These are phyloP conservation scores for Salix koriyanagi DNA, from an alignment of 345 rosid genomes.

Conservation along the genomic window DNA sequence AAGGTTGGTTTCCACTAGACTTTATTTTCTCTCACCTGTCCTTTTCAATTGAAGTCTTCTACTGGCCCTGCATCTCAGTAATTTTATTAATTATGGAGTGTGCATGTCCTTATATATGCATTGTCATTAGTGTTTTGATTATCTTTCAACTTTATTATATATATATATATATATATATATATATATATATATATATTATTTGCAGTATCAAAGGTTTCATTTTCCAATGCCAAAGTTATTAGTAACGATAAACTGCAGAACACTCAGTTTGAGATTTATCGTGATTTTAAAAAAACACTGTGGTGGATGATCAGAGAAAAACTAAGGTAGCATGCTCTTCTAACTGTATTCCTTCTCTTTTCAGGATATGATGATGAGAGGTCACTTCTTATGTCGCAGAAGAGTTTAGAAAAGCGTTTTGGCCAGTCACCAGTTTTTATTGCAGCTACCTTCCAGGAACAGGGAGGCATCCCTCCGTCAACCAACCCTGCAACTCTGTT, in stretches of 20 bases:
- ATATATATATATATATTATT: background rate
- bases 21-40: background rate
- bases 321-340: background rate
- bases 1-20: conserved; percentile 50
- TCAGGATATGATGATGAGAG: conserved; percentile 99
- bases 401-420: conserved; percentile 94
- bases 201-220: background rate
- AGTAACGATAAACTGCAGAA: background rate
- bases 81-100: background rate
- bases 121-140: background rate
- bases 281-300: conserved; percentile 6
- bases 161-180: background rate
- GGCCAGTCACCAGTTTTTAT: conserved; percentile 99
- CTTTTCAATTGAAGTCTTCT: background rate
- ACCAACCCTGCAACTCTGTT: conserved; percentile 93
- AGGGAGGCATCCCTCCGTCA: conserved; percentile 93
- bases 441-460: conserved; percentile 98
- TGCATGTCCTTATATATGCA: background rate
- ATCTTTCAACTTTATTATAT: background rate
- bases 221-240: background rate
- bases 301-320: background rate
- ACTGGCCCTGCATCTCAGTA: background rate
- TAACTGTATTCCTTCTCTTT: conserved; percentile 16
- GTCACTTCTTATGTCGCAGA: conserved; percentile 96
- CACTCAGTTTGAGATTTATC: background rate